Conservation (phyloP, 2,329 filamentous ascomycete species). For the Fusarium sp. region DNA sequence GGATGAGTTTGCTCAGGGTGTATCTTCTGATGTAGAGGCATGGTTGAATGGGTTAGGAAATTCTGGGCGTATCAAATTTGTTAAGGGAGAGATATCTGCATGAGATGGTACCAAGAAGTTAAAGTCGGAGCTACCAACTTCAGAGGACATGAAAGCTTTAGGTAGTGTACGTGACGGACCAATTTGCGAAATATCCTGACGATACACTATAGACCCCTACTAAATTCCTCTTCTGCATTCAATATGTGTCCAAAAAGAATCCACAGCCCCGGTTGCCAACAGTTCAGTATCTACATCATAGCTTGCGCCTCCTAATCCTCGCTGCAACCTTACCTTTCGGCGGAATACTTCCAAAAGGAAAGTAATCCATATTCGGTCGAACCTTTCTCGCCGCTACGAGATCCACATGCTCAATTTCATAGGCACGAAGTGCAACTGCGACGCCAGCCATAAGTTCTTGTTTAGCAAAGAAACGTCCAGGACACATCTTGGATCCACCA, state of each 20-base stretch:
- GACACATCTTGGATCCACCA: conserved; percentile 53
- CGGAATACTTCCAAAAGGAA: conserved; percentile 44
- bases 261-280: no score
- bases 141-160: no score
- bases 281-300: not conserved
- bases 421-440: conserved; percentile 50
- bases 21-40: conserved; percentile 7
- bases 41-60: conserved; percentile 22
- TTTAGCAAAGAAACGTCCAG: conserved; percentile 55
- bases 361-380: conserved; percentile 41
- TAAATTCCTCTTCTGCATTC: no score
- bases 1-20: conserved; percentile 3
- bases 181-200: no score
- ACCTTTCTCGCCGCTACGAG: conserved; percentile 17
- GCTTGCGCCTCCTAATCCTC: conserved; percentile 26
- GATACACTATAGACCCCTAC: no score
- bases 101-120: no score
- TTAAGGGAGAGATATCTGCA: not conserved
- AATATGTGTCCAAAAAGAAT: no score
- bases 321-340: conserved; percentile 34
- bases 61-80: not conserved
- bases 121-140: no score
- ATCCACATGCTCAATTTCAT: conserved; percentile 50
- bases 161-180: no score
- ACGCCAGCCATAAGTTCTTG: conserved; percentile 51